Percentiles rank a stretch among this genome's conserved stretches.
These are phyloP conservation scores for Albatrellus sp. DNA, from an alignment of 1,284 basidiomycete genomes.

Conservation along the genomic window DNA sequence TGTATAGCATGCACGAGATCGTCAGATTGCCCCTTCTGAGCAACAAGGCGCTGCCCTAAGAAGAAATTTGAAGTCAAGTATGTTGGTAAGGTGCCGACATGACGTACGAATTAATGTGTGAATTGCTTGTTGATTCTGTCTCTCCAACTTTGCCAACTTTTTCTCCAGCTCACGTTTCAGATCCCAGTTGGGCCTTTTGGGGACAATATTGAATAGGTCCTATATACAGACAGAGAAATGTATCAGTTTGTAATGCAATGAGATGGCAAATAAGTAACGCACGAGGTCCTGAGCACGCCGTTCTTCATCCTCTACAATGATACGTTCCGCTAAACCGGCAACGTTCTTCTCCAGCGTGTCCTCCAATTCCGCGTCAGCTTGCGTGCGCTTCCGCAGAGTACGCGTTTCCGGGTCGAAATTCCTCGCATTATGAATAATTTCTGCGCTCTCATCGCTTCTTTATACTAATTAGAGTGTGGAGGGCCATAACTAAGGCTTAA, in stretches of 20 bases:
- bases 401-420: constrained; percentile 83
- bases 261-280: constrained; percentile 18
- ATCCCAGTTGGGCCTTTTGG: constrained; percentile 95
- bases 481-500: background rate
- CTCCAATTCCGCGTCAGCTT: constrained; percentile 43
- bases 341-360: constrained; percentile 87
- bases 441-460: constrained; percentile 15
- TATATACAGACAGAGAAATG: constrained; percentile 19
- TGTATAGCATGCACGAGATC: constrained; percentile 71
- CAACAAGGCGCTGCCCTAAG: constrained; percentile 61
- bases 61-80: constrained; percentile 11
- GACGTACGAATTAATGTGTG: constrained; percentile 82
- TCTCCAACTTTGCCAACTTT: constrained; percentile 80
- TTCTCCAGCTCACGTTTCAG: constrained; percentile 90
- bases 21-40: constrained; percentile 65
- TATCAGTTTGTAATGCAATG: background rate
- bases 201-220: constrained; percentile 96
- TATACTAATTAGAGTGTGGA: background rate
- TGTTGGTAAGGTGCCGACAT: constrained; percentile 1
- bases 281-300: constrained; percentile 81
- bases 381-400: constrained; percentile 53
- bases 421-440: constrained; percentile 60
- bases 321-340: constrained; percentile 72
- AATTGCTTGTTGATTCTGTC: constrained; percentile 85
- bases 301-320: constrained; percentile 78